Base-by-base conservation (phyloP, 768 basidiomycete genomes). In the Sarcodon aspratus region DNA sequence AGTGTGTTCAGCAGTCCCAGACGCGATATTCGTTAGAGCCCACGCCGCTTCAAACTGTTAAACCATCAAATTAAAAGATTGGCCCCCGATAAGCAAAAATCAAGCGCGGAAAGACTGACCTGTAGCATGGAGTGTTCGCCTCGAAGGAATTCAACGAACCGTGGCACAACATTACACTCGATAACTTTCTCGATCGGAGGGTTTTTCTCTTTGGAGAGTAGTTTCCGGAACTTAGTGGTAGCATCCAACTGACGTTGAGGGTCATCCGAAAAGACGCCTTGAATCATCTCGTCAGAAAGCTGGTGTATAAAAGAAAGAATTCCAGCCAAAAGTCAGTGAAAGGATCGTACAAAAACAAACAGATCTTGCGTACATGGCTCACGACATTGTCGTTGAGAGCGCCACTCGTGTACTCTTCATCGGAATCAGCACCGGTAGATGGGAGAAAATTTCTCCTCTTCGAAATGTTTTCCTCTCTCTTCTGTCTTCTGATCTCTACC, bases 171-270 rank as follows among this genome's bases (percentile, higher is more conserved):
- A 50, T 91, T 88, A 66, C 93, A 96, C 58, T 93, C 90, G 64
- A 95, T 98, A 57, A 99, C 96, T 65, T 84, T 82, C 66, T 99
- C 96, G 63, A 99, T 99, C 15, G 95, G 96, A 44, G 96, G 96
- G 65, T 97, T 99, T 74, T 94, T 95, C 72, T 99, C 96, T 71
- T 99, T 99, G 56, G 94, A 97, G 54, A 99, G 79, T 36, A 99
- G 77, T 70, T 97, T 99, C 60, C 96, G 85, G 76, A 98, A 98
- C 69, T 89, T 95, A 62, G 91, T 97, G 13, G 96, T 98, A 62
- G 95, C 88, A 66, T 97, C 94, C 52, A 95, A 73, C 68, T 99
- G 96, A 58, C 80, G 84, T 51, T 96, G 91, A 32, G 84, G 72
- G 64, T 94, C 85, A 46, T 93, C 83, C 18, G 89, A 91, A 66